A percentile compares a stretch with the other conserved stretches of the same genome.
These are phyloP conservation scores for Candolleomyces aberdarensis DNA, from an alignment of 768 basidiomycete species.

Conservation along the genomic window DNA sequence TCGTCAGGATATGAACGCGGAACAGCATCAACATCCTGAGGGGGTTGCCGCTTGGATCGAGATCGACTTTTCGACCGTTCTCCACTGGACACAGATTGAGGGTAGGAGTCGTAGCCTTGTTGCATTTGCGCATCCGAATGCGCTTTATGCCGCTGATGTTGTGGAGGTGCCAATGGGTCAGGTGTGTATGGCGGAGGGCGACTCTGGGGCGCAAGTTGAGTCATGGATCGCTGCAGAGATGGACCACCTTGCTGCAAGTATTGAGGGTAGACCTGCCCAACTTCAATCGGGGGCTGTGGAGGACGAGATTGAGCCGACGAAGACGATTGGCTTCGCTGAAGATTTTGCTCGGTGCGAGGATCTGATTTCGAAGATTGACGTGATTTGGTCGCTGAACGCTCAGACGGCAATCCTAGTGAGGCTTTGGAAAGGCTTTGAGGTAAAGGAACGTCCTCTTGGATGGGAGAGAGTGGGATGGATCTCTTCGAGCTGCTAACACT, in stretches of 20 bases:
- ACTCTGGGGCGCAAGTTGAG: not conserved
- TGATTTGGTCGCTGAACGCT: not conserved
- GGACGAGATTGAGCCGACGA: not conserved
- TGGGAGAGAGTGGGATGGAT: constrained; percentile 4
- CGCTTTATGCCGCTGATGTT: not conserved
- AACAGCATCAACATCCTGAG: not conserved
- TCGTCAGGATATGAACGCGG: not conserved
- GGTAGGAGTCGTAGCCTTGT: not conserved
- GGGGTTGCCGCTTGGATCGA: not conserved
- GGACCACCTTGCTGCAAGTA: not conserved
- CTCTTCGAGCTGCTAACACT: not conserved
- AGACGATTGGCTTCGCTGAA: not conserved
- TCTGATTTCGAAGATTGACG: not conserved
- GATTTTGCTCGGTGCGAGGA: not conserved
- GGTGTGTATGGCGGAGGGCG: not conserved
- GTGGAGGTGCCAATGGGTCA: not conserved
- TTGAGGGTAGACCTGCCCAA: constrained; percentile 10
- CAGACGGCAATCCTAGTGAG: not conserved
- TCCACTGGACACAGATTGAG: not conserved
- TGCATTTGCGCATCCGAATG: not conserved
- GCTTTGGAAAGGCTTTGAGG: not conserved
- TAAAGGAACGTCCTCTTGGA: constrained; percentile 4
- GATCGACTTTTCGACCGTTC: not conserved
- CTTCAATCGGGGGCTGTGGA: not conserved
- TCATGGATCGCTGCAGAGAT: not conserved